phyloP scores from a whole-genome alignment of 495 filamentous ascomycete species.

The Apiosordaria backusii region DNA sequence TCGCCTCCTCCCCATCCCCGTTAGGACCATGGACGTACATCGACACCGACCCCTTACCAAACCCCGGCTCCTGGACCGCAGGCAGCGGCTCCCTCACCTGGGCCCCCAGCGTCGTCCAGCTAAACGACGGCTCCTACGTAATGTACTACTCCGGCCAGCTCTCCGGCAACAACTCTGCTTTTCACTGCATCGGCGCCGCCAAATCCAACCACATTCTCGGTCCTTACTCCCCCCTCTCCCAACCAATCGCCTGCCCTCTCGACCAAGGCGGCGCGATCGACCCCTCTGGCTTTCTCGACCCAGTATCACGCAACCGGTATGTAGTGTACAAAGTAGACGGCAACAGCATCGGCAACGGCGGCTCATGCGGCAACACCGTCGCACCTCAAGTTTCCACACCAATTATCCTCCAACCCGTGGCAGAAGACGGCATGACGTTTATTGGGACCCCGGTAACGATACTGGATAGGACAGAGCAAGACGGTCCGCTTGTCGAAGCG shows the following conservation, averaged over 20 bases:
- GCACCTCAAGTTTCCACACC: slow-evolving; percentile 50
- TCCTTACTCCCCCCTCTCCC: slow-evolving; percentile 46
- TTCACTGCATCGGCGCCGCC: slow-evolving; percentile 58
- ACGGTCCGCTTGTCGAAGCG: slow-evolving; percentile 62
- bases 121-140: slow-evolving; percentile 44
- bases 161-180: slow-evolving; percentile 25
- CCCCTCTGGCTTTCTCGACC: slow-evolving; percentile 50
- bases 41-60: slow-evolving; percentile 28
- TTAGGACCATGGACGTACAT: slow-evolving; percentile 32
- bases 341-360: slow-evolving; percentile 55
- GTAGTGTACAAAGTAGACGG: slow-evolving; percentile 63
- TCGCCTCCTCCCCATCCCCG: slow-evolving; percentile 26
- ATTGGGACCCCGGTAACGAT: slow-evolving; percentile 51
- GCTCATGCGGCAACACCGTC: slow-evolving; percentile 53
- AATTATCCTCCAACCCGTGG: slow-evolving; percentile 57
- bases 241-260: slow-evolving; percentile 50
- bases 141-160: slow-evolving; percentile 59
- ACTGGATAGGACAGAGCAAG: slow-evolving; percentile 51
- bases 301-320: slow-evolving; percentile 48
- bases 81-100: slow-evolving; percentile 35
- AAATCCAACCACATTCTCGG: slow-evolving; percentile 41
- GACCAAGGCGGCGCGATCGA: slow-evolving; percentile 58
- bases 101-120: slow-evolving; percentile 48
- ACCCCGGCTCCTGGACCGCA: slow-evolving; percentile 30
- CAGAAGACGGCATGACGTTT: slow-evolving; percentile 47